phyloP scores from a whole-genome alignment of 345 rosid genomes.

The Euphorbia lathyris region DNA sequence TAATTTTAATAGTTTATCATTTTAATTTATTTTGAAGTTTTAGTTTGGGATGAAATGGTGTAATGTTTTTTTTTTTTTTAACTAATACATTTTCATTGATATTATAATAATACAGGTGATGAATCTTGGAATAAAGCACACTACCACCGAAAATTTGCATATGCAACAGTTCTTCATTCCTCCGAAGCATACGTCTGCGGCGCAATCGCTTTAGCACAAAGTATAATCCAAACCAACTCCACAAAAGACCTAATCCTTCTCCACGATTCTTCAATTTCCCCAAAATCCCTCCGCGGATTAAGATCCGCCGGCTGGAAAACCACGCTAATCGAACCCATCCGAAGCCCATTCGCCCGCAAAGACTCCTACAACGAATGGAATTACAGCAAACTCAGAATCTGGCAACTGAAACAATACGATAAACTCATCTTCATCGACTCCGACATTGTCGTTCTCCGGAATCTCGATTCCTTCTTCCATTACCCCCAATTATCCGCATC shows the following conservation, averaged over 20 bases:
- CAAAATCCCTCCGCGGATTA: slow-evolving; percentile 45
- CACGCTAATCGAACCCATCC: slow-evolving; percentile 43
- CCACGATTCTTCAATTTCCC: slow-evolving; percentile 48
- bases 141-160: slow-evolving; percentile 40
- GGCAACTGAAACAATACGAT: slow-evolving; percentile 59
- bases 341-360: slow-evolving; percentile 51
- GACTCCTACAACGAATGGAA: slow-evolving; percentile 85
- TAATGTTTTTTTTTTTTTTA: no score
- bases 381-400: slow-evolving; percentile 78
- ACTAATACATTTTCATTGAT: no score
- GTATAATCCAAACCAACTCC: slow-evolving; percentile 56
- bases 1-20: no score
- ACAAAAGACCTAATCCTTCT: slow-evolving; percentile 59
- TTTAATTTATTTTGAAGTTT: no score
- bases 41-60: no score
- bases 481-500: slow-evolving; percentile 71
- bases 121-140: slow-evolving; percentile 26
- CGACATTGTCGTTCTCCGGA: slow-evolving; percentile 50
- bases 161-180: slow-evolving; percentile 78
- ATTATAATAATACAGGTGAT: slow-evolving; percentile 17
- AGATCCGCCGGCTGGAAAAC: slow-evolving; percentile 66
- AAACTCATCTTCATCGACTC: slow-evolving; percentile 75
- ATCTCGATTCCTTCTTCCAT: slow-evolving; percentile 51
- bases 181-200: slow-evolving; percentile 88
- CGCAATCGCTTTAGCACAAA: slow-evolving; percentile 81